These are phyloP conservation scores for Puccinellia tenuiflora DNA, from an alignment of 176 grass and related monocot genomes.

Conservation along the genomic window DNA sequence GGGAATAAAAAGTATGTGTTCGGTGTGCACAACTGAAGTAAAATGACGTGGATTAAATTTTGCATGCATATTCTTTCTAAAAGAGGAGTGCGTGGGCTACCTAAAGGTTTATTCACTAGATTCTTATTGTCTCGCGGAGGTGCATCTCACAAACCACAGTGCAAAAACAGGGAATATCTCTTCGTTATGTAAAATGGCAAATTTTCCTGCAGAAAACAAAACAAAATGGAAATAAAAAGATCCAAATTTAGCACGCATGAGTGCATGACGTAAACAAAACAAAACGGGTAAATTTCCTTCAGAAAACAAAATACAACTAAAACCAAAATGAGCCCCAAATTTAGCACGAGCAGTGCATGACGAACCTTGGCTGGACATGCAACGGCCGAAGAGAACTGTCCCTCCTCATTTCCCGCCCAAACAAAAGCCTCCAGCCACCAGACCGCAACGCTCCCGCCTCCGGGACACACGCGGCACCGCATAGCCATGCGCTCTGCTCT, in stretches of 20 bases:
- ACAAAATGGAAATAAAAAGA: too few species aligned
- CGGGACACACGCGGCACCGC: conserved; percentile 14
- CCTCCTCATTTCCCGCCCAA: conserved; percentile 5
- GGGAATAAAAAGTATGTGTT: background rate
- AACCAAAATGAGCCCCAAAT: background rate
- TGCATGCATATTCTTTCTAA: background rate
- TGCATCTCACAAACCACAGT: background rate
- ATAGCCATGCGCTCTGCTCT: background rate
- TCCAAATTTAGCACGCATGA: too few species aligned
- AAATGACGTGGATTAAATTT: background rate
- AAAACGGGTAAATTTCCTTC: background rate
- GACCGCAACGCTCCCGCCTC: background rate
- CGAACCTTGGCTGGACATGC: background rate
- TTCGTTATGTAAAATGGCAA: background rate
- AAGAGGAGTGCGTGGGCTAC: background rate
- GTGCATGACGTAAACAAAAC: too few species aligned
- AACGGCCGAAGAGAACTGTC: background rate
- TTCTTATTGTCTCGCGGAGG: background rate
- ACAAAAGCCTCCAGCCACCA: conserved; percentile 13
- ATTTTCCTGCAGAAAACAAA: background rate
- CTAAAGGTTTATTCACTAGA: background rate
- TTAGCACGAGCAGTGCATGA: background rate
- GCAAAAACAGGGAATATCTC: background rate
- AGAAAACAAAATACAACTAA: background rate
- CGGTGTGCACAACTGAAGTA: background rate